Evolutionary conservation across 768 basidiomycete genomes (phyloP), one percentile per base, ranked within the genome.

Genomic region (Austroboletus eburneus): DNA sequence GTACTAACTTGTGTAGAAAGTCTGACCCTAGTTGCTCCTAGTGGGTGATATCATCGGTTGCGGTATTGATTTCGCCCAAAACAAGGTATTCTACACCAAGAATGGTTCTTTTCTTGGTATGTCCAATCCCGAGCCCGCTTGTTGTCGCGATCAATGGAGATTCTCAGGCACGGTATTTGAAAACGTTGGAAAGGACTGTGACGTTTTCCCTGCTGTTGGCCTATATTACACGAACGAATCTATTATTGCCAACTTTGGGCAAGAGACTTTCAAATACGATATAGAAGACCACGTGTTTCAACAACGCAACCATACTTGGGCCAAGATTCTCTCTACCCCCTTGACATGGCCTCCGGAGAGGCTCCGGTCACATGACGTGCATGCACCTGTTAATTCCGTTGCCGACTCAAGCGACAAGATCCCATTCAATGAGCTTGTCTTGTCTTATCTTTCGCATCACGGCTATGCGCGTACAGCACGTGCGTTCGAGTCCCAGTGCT

Each of bases 1-100:
- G 17, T 32, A 27, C 42, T 49, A 37, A 25, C 36, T 33, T 22
- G n/a, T 33, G 37, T 17, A 33, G 18, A 6, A 34, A 13, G 29
- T 36, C 18, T 44, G 44, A 54, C 45, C 45, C 27, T 39, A 43
- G 51, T 41, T 47, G 9, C 17, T 37, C 35, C 39, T 48, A 94
- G 92, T 82, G 36, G 87, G 86, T 8, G 95, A 99, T 63, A 69
- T 85, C 21, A 77, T 99, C 49, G 95, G 95, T 10, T 95, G 92
- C 58, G 95, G 95, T 1, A 76, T 98, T 48, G 91, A 97, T 66
- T 96, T 92, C 60, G 83, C 82, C 36, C 80, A 77, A 17, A 76
- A 87, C 47, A 75, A 77, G 45, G 83, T 82, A 1, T 96, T 97
- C 67, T 96, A 85, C 63, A 96, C 93, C 24, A 92, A 87, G 71